Evolutionary conservation across 768 basidiomycete species (phyloP), one percentile per base, ranked within the genome.

Genomic region (Tubosaeta sp.): DNA sequence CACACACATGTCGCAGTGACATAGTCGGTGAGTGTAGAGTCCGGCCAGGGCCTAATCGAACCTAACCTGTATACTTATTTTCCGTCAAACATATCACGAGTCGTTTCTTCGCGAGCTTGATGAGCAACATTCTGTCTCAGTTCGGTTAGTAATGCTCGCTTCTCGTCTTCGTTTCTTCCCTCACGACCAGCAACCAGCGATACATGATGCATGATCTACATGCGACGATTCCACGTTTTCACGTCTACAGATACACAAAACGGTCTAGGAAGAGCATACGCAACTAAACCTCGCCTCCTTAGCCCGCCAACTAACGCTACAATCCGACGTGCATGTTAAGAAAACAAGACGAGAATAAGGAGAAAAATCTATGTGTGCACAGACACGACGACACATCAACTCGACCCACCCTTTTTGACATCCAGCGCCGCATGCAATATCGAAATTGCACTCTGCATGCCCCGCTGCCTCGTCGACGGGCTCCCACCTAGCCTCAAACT

Each of bases 391-490:
- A 14, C 18, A 8, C 13, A 21, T 56, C 48, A 59, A 25, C 55
- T 45, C 11, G 59, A 5, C 16, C 54, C 52, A 19, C 59, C 43
- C 52, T 61, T 66, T 22, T 63, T 65, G 25, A 56, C 56, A 19
- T 66, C 64, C 53, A 63, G 52, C 22, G 63, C 63, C 6, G 63
- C 63, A 12, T 65, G 63, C 29, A 66, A 48, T 49, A 66, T 65
- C 31, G 64, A 65, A 16, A 66, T 43, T 16, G 64, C 51, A 5
- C 25, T 58, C 27, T 66, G 64, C 32, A 65, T 34, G 11, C 59
- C 50, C 38, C 63, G 56, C 36, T 48, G 57, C 38, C 63, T 59
- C 12, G 63, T 59, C 34, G 63, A 55, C 8, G 60, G 58, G 19
- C 57, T 59, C n/a, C 55, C 36, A 22, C 61, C 61, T 16, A 64